These are phyloP conservation scores for Eutrema yunnanense DNA, from an alignment of 345 rosid species.

Conservation along the genomic window DNA sequence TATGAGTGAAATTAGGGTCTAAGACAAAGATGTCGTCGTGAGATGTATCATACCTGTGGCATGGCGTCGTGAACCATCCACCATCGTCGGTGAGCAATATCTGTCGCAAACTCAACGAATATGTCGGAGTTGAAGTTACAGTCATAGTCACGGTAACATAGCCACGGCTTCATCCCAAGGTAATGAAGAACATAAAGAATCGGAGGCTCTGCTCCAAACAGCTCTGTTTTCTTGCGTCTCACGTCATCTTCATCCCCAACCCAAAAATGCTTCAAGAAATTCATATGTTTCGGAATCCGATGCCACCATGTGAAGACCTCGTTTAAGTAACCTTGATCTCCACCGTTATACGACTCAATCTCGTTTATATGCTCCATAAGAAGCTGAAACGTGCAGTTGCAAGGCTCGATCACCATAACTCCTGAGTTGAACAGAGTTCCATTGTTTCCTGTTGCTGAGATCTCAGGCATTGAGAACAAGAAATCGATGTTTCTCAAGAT, in stretches of 20 bases:
- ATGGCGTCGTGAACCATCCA: slow-evolving; percentile 95
- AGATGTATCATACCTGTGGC: slow-evolving; percentile 42
- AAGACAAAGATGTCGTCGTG: background rate
- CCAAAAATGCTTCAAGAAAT: slow-evolving; percentile 90
- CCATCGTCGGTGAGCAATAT: slow-evolving; percentile 80
- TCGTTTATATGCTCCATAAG: slow-evolving; percentile 80
- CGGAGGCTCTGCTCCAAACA: slow-evolving; percentile 85
- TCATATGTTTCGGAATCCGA: slow-evolving; percentile 78
- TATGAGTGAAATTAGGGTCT: background rate
- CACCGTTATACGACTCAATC: slow-evolving; percentile 85
- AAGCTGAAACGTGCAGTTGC: slow-evolving; percentile 75
- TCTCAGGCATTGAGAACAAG: slow-evolving; percentile 83
- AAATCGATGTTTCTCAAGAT: slow-evolving; percentile 85
- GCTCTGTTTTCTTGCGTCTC: slow-evolving; percentile 58
- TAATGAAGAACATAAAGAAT: slow-evolving; percentile 87
- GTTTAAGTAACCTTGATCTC: slow-evolving; percentile 85
- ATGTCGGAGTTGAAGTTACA: slow-evolving; percentile 92
- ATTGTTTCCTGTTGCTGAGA: slow-evolving; percentile 81
- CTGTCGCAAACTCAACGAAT: slow-evolving; percentile 82
- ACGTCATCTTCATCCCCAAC: slow-evolving; percentile 69
- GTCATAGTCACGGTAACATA: slow-evolving; percentile 87
- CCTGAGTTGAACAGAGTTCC: slow-evolving; percentile 85
- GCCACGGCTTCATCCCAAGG: slow-evolving; percentile 84
- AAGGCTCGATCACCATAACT: slow-evolving; percentile 85
- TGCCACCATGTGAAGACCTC: slow-evolving; percentile 99